A percentile compares a stretch with the other conserved stretches of the same genome.
phyloP scores from a whole-genome alignment of 345 rosid genomes.

The Acer negundo region DNA sequence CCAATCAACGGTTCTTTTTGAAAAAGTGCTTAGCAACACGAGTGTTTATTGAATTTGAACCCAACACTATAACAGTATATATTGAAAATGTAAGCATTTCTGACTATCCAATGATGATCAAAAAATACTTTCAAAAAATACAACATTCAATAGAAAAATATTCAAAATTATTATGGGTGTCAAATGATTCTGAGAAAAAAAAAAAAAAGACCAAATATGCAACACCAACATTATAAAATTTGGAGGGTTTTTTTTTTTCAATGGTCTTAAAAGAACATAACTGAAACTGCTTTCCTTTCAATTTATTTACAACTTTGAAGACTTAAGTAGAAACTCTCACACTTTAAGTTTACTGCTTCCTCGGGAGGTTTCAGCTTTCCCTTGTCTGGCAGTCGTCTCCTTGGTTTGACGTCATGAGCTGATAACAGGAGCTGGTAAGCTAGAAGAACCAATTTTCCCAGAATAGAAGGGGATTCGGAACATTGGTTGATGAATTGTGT shows the following conservation, averaged over 20 bases:
- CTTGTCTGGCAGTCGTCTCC: background rate
- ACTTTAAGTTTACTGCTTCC: background rate
- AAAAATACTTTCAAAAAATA: too few relatives aligned
- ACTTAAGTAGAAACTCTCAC: too few relatives aligned
- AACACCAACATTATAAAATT: background rate
- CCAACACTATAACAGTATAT: too few relatives aligned
- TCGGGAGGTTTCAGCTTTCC: background rate
- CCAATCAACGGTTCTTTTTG: too few relatives aligned
- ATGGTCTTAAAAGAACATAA: background rate
- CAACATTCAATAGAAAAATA: too few relatives aligned
- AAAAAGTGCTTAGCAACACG: too few relatives aligned
- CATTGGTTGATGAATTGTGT: background rate
- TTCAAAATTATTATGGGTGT: background rate
- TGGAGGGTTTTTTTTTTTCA: background rate
- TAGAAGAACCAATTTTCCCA: background rate
- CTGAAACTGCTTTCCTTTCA: background rate
- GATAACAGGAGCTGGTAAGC: background rate
- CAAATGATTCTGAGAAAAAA: background rate
- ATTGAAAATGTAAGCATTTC: background rate
- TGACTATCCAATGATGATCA: background rate
- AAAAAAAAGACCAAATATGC: background rate
- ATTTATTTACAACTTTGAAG: background rate
- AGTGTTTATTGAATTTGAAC: too few relatives aligned
- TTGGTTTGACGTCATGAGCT: background rate
- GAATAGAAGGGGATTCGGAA: constrained; percentile 10